These are phyloP conservation scores for Hypoxylon rubiginosum DNA, from an alignment of 2,329 filamentous ascomycete genomes.

Conservation along the genomic window DNA sequence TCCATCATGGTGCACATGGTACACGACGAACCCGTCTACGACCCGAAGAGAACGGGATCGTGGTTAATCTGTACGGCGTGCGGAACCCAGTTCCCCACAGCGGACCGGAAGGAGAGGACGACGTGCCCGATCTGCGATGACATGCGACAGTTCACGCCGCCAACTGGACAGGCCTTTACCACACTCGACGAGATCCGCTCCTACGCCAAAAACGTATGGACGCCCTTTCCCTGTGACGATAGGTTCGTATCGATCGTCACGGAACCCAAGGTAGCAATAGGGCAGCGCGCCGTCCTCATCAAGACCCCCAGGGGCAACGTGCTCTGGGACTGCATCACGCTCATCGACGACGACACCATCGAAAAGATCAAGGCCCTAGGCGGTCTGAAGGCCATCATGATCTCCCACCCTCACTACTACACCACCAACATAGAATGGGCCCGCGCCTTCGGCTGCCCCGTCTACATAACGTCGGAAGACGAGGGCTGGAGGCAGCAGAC, in stretches of 20 bases:
- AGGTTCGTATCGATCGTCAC: constrained; percentile 63
- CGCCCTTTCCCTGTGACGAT: constrained; percentile 60
- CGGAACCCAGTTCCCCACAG: constrained; percentile 75
- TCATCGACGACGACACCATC: constrained; percentile 75
- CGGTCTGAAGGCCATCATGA: constrained; percentile 78
- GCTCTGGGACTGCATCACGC: constrained; percentile 83
- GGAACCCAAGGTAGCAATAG: constrained; percentile 76
- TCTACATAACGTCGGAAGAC: constrained; percentile 78
- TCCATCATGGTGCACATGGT: constrained; percentile 37
- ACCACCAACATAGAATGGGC: constrained; percentile 83
- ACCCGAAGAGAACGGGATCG: constrained; percentile 44
- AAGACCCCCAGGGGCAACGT: constrained; percentile 76
- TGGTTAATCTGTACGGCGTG: constrained; percentile 75
- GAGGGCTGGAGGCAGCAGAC: constrained; percentile 70
- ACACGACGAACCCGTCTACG: constrained; percentile 34
- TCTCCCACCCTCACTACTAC: constrained; percentile 87
- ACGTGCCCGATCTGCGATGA: constrained; percentile 81
- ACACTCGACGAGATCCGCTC: constrained; percentile 64
- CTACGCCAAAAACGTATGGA: constrained; percentile 67
- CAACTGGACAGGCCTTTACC: constrained; percentile 74
- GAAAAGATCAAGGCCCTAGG: constrained; percentile 69
- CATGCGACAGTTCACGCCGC: constrained; percentile 77
- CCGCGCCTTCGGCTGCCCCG: constrained; percentile 73
- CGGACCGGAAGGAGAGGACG: constrained; percentile 61
- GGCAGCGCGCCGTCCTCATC: constrained; percentile 79